These are phyloP conservation scores for Hypoxylon sp. DNA, from an alignment of 2,329 filamentous ascomycete genomes.

Conservation along the genomic window DNA sequence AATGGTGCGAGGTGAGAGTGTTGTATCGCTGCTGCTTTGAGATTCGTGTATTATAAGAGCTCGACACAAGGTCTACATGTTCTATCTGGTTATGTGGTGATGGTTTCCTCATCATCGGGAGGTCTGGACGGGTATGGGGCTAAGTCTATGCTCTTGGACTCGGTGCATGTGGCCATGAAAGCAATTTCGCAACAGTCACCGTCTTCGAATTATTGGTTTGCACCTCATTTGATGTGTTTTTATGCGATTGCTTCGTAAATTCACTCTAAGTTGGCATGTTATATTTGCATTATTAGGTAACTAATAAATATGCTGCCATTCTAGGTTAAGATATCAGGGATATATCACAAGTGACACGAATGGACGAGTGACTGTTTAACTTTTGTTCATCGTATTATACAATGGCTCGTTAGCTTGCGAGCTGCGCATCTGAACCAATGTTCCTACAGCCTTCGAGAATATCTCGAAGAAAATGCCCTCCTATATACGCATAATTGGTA, in stretches of 20 bases:
- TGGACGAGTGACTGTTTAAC: no score
- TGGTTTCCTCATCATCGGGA: no score
- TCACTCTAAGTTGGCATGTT: no score
- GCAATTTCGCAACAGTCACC: no score
- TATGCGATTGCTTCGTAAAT: neutral
- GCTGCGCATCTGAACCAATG: neutral
- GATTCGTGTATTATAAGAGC: neutral
- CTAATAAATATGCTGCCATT: no score
- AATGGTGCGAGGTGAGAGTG: constrained; percentile 58
- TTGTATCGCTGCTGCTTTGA: neutral
- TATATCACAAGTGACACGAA: no score
- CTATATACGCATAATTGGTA: constrained; percentile 18
- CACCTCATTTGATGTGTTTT: no score
- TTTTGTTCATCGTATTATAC: constrained; percentile 23
- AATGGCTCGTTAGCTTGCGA: constrained; percentile 2
- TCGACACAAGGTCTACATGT: neutral
- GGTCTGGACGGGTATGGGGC: neutral
- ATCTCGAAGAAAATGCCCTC: constrained; percentile 13
- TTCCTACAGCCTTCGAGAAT: constrained; percentile 14
- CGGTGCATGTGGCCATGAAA: neutral
- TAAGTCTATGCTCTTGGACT: no score
- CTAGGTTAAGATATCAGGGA: no score
- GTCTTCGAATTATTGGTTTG: no score
- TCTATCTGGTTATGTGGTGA: neutral
- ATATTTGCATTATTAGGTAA: no score